A percentile compares a stretch with the other conserved stretches of the same genome.
These are phyloP conservation scores for Dictyostelium purpureum DNA, from an alignment of 78 protist genomes.

Conservation along the genomic window DNA sequence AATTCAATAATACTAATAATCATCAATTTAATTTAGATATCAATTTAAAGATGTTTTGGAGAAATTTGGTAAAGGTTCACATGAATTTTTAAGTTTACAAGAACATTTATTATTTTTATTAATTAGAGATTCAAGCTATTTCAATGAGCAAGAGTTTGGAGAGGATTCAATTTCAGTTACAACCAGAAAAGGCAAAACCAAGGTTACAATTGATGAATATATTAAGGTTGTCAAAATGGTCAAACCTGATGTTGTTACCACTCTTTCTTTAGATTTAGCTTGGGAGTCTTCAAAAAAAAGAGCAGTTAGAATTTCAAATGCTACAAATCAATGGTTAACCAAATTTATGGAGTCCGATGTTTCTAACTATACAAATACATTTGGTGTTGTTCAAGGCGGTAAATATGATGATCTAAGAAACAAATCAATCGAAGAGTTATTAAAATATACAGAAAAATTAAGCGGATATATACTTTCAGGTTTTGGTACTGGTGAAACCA, in stretches of 20 bases:
- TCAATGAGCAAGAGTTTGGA: neutral
- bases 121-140: conserved; percentile 34
- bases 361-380: neutral
- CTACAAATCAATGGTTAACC: neutral
- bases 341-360: neutral
- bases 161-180: conserved; percentile 12
- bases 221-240: neutral
- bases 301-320: neutral
- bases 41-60: conserved; percentile 57
- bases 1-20: neutral
- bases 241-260: conserved; percentile 35
- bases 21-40: neutral
- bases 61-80: conserved; percentile 60
- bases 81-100: conserved; percentile 41
- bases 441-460: neutral
- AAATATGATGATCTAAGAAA: conserved; percentile 27
- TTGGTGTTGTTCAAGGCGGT: conserved; percentile 60
- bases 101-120: conserved; percentile 52
- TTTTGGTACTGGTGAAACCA: conserved; percentile 66
- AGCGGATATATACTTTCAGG: conserved; percentile 43
- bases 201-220: conserved; percentile 4
- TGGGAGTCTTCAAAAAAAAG: conserved; percentile 43
- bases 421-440: conserved; percentile 13
- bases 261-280: conserved; percentile 18
- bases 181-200: conserved; percentile 56